Percentiles rank a stretch among this genome's conserved stretches.
Evolutionary conservation across 768 basidiomycete genomes (phyloP).

Genomic region (Omphalotus guepiniiformis): DNA sequence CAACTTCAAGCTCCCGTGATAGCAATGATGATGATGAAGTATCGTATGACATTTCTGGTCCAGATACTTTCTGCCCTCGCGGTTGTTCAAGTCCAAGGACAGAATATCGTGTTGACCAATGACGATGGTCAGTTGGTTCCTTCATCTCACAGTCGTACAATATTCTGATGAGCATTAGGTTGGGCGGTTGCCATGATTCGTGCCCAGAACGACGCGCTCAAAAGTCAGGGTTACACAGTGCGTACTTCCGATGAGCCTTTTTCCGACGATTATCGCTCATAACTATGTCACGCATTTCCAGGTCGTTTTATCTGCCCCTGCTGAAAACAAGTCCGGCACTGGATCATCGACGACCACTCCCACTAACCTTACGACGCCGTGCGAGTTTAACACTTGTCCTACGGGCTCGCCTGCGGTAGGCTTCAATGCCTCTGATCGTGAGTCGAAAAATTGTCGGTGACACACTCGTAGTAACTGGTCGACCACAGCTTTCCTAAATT

Average conservation of each 20-base stretch:
- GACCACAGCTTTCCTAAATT: constrained; percentile 22
- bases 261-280: not conserved
- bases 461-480: too few relatives aligned
- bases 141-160: too few relatives aligned
- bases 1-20: too few relatives aligned
- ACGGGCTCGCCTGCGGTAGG: constrained; percentile 39
- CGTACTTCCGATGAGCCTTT: constrained; percentile 4
- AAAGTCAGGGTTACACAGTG: constrained; percentile 36
- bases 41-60: too few relatives aligned
- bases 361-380: constrained; percentile 25
- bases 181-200: constrained; percentile 48
- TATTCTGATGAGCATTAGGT: too few relatives aligned
- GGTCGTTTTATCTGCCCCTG: constrained; percentile 43
- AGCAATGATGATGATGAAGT: too few relatives aligned
- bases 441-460: not conserved
- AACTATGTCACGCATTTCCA: constrained; percentile 12
- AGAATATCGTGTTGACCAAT: constrained; percentile 26
- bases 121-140: too few relatives aligned
- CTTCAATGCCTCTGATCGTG: constrained; percentile 34
- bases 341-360: constrained; percentile 37
- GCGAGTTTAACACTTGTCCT: constrained; percentile 41
- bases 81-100: too few relatives aligned
- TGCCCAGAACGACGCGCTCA: constrained; percentile 34
- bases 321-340: constrained; percentile 42
- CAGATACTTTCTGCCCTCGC: too few relatives aligned